Conservation (phyloP, 2,329 filamentous ascomycete genomes). For the Phyllosticta paracitricarpa region DNA sequence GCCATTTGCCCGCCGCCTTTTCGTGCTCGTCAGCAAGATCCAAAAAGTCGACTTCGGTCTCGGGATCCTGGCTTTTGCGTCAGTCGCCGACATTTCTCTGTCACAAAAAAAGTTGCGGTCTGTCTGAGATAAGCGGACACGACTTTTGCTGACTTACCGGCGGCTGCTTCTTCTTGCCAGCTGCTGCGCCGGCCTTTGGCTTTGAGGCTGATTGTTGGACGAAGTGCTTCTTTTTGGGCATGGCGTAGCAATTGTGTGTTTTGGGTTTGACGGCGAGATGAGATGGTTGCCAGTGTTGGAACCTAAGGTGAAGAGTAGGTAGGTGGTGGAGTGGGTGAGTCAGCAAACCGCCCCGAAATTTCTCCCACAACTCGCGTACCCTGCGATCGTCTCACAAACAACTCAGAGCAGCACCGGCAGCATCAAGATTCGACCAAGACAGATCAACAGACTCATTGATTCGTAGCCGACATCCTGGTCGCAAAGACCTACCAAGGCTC, state of each 20-base stretch:
- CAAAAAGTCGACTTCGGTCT: constrained; percentile 58
- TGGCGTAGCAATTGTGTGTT: not conserved
- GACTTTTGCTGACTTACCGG: not conserved
- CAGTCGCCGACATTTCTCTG: not conserved
- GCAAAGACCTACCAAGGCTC: not conserved
- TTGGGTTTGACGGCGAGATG: not conserved
- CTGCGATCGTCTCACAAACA: not conserved
- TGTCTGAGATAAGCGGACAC: not conserved
- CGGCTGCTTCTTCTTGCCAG: constrained; percentile 6
- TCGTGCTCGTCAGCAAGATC: constrained; percentile 59
- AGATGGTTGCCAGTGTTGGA: not conserved
- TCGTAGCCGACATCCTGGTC: not conserved
- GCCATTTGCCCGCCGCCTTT: constrained; percentile 65
- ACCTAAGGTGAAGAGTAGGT: not conserved
- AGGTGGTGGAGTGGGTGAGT: not conserved
- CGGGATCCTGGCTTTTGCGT: constrained; percentile 35
- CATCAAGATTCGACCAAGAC: too few species aligned
- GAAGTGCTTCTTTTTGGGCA: constrained; percentile 9
- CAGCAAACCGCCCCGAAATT: not conserved
- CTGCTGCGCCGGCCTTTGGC: not conserved
- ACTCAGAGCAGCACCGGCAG: not conserved
- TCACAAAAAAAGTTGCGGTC: not conserved
- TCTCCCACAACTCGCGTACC: not conserved
- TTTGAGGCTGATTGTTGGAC: not conserved
- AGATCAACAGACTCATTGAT: not conserved